These are phyloP conservation scores for Ceratocystis huliohia DNA, from an alignment of 2,329 filamentous ascomycete genomes.

Conservation along the genomic window DNA sequence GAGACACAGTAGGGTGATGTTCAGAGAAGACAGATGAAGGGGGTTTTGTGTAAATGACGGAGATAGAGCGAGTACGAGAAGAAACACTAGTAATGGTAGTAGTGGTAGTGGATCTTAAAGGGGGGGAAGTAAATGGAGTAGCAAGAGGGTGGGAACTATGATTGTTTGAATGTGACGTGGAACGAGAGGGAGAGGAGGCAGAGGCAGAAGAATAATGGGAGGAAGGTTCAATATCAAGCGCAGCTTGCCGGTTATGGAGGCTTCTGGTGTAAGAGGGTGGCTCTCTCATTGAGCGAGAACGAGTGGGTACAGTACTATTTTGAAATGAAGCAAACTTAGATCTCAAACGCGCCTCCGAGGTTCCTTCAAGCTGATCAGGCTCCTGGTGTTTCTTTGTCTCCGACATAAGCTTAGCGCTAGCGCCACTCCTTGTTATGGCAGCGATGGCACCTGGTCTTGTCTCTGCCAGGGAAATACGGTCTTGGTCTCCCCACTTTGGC, in stretches of 20 bases:
- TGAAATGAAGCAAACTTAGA: constrained; percentile 10
- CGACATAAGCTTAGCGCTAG: constrained; percentile 4
- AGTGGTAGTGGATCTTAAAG: constrained; percentile 6
- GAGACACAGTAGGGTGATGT: neutral
- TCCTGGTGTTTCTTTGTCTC: constrained; percentile 13
- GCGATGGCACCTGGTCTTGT: constrained; percentile 7
- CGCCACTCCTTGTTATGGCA: constrained; percentile 3
- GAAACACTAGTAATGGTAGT: constrained; percentile 2
- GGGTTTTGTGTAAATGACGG: constrained; percentile 10
- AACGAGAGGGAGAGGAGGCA: neutral
- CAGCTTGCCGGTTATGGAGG: constrained; percentile 4
- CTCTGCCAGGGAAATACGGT: neutral
- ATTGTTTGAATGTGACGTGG: constrained; percentile 14
- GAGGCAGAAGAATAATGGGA: constrained; percentile 8
- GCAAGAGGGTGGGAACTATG: constrained; percentile 14
- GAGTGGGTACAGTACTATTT: constrained; percentile 16
- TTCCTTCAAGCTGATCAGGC: constrained; percentile 20
- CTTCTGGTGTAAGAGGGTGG: constrained; percentile 11
- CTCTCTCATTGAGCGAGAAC: constrained; percentile 14
- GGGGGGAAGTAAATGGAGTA: constrained; percentile 10
- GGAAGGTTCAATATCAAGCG: constrained; percentile 7
- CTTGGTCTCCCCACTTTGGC: constrained; percentile 1
- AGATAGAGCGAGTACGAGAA: constrained; percentile 8
- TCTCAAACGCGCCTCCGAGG: constrained; percentile 11
- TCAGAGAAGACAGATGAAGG: constrained; percentile 3